phyloP scores from a whole-genome alignment of 2,329 filamentous ascomycete species.

The Neofusicoccum ribis region DNA sequence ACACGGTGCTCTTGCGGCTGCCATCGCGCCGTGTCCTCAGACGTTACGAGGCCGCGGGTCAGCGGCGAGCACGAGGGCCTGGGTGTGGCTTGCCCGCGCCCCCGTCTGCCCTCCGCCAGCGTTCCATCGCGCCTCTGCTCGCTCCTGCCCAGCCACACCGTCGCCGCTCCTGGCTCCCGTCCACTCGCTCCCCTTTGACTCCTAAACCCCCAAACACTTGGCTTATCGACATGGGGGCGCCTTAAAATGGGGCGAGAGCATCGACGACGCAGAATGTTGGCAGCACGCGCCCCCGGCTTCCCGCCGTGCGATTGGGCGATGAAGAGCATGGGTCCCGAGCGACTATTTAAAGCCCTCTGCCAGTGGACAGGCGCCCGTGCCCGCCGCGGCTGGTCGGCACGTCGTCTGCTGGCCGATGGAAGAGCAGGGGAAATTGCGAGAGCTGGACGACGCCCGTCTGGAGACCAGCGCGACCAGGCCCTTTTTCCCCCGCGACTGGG shows the following conservation, averaged over 20 bases:
- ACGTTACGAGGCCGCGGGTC: constrained; percentile 5
- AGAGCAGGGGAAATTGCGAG: too few species aligned
- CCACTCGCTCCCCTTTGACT: neutral
- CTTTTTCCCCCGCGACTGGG: neutral
- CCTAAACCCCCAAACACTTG: neutral
- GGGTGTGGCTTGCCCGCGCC: neutral
- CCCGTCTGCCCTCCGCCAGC: neutral
- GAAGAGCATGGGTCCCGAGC: constrained; percentile 1
- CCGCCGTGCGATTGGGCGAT: constrained; percentile 6
- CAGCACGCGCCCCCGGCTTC: neutral
- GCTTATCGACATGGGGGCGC: neutral
- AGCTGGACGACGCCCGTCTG: neutral
- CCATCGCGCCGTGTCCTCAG: neutral
- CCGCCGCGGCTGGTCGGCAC: too few species aligned
- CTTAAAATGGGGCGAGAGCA: neutral
- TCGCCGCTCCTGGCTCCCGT: constrained; percentile 7
- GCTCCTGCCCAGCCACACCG: constrained; percentile 3
- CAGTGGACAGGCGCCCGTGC: neutral
- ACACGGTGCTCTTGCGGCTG: too few species aligned
- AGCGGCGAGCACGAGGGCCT: neutral
- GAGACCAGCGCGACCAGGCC: neutral
- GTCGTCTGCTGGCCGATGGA: too few species aligned
- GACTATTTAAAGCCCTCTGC: neutral
- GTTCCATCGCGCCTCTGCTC: neutral
- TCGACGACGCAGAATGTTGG: neutral